Conservation (phyloP, 139 green algal species). For the Chlamydomonas sphaeroides region DNA sequence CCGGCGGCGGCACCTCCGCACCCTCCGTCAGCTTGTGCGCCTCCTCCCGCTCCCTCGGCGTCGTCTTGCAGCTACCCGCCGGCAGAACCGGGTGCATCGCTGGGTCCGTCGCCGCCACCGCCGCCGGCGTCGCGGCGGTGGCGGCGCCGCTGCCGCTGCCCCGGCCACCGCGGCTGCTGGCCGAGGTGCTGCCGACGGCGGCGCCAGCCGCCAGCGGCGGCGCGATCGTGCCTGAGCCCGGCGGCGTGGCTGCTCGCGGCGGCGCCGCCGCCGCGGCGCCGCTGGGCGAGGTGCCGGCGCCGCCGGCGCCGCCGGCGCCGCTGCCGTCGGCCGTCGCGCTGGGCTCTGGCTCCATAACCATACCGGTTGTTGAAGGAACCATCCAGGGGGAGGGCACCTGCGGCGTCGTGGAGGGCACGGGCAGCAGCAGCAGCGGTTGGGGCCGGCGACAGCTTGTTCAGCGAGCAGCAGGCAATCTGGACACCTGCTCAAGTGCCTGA, state of each 20-base stretch:
- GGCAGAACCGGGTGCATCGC: constrained; percentile 21
- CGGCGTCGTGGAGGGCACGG: too few relatives aligned
- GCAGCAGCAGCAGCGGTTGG: too few relatives aligned
- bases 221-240: neutral
- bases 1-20: neutral
- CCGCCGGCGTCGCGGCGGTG: neutral
- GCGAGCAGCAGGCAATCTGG: too few relatives aligned
- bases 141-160: neutral
- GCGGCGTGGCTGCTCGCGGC: neutral
- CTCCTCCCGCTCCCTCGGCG: constrained; percentile 12
- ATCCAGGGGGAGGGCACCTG: too few relatives aligned
- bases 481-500: too few relatives aligned
- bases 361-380: too few relatives aligned
- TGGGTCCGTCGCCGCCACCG: neutral
- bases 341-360: too few relatives aligned
- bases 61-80: constrained; percentile 30
- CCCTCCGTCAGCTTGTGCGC: neutral
- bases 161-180: neutral
- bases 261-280: neutral
- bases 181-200: neutral
- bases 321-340: too few relatives aligned
- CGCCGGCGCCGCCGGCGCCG: too few relatives aligned
- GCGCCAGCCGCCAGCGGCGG: neutral
- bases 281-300: neutral
- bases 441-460: too few relatives aligned